Evolutionary conservation across 495 filamentous ascomycete genomes (phyloP).

Genomic region (Talaromyces wortmannii): DNA sequence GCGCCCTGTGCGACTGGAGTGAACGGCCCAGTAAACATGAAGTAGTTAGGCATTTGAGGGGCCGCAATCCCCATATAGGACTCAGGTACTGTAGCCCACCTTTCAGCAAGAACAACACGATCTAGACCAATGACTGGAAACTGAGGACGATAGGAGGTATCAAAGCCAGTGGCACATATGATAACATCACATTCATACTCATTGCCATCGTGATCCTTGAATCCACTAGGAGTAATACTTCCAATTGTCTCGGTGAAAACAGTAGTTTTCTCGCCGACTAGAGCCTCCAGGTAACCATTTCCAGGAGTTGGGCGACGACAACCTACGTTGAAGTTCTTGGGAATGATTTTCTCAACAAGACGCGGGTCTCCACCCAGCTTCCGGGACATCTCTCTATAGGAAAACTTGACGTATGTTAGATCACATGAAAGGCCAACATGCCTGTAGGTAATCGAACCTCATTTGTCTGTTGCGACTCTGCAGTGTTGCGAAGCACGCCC

Average conservation of each 20-base stretch:
- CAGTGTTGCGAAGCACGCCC: slow-evolving; percentile 3
- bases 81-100: slow-evolving; percentile 30
- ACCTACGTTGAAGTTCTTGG: slow-evolving; percentile 32
- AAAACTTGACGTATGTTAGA: too few relatives aligned
- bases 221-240: slow-evolving; percentile 21
- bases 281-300: slow-evolving; percentile 12
- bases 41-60: slow-evolving; percentile 50
- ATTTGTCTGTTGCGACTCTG: slow-evolving; percentile 8
- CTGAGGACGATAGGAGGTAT: slow-evolving; percentile 24
- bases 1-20: slow-evolving; percentile 16
- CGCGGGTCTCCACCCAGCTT: slow-evolving; percentile 25
- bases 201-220: slow-evolving; percentile 26
- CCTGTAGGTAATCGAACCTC: not conserved
- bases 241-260: slow-evolving; percentile 7
- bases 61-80: slow-evolving; percentile 46
- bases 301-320: slow-evolving; percentile 40
- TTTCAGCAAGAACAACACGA: slow-evolving; percentile 26
- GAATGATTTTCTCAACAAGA: slow-evolving; percentile 33
- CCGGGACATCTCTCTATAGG: not conserved
- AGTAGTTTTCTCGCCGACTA: slow-evolving; percentile 7
- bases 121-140: slow-evolving; percentile 31
- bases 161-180: too few relatives aligned
- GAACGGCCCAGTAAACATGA: slow-evolving; percentile 18
- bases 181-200: slow-evolving; percentile 18
- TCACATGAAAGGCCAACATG: not conserved